Percentiles rank a stretch among this genome's conserved stretches.
Evolutionary conservation across 2,329 filamentous ascomycete species (phyloP).

Genomic region (Akanthomyces lecanii): DNA sequence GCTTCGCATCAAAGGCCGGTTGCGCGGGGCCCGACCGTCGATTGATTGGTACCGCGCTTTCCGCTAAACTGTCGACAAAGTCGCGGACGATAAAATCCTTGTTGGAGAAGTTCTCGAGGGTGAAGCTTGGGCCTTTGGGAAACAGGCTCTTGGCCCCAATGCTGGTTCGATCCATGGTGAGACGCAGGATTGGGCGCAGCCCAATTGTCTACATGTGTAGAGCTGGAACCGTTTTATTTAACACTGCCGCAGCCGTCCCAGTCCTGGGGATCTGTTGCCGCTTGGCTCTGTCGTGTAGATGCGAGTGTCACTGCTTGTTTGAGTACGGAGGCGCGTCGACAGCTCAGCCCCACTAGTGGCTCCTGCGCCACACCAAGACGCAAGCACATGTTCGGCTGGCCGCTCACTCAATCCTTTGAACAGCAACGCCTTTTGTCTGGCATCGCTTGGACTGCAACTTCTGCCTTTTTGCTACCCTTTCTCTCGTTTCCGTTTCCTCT

Average conservation of each 20-base stretch:
- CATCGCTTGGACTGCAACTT: neutral
- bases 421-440: conserved; percentile 6
- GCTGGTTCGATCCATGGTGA: conserved; percentile 40
- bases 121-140: conserved; percentile 76
- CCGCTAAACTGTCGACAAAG: conserved; percentile 90
- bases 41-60: conserved; percentile 72
- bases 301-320: conserved; percentile 6
- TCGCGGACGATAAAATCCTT: conserved; percentile 98
- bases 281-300: conserved; percentile 11
- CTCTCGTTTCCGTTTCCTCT: neutral
- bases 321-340: conserved; percentile 17
- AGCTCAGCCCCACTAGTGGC: conserved; percentile 22
- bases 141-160: conserved; percentile 63
- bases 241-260: neutral
- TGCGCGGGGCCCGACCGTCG: conserved; percentile 68
- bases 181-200: conserved; percentile 12
- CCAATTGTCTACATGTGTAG: conserved; percentile 29
- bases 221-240: neutral
- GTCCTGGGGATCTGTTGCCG: conserved; percentile 1
- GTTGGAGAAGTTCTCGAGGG: conserved; percentile 79
- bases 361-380: conserved; percentile 14
- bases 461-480: neutral
- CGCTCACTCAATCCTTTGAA: conserved; percentile 1
- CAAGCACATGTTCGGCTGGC: conserved; percentile 15
- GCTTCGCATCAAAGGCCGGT: conserved; percentile 85